Conservation (phyloP, 768 basidiomycete genomes). For the Hemileccinum impolitum region DNA sequence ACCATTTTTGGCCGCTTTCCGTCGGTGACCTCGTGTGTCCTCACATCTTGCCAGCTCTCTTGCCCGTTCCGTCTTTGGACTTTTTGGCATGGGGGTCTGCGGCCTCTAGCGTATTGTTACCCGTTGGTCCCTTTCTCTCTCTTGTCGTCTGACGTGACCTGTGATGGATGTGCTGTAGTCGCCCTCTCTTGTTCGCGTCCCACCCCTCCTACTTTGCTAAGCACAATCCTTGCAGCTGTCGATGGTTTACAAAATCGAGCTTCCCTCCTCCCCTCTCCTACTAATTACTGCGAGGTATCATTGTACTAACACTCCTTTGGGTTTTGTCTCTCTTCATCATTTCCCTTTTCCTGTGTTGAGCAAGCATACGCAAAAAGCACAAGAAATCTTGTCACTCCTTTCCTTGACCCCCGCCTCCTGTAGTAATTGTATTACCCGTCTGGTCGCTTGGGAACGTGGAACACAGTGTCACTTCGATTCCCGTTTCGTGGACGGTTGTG, state of each 20-base stretch:
- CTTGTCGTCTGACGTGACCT: slow-evolving; percentile 10
- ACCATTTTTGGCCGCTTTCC: background rate
- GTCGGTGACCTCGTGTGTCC: slow-evolving; percentile 8
- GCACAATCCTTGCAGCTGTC: slow-evolving; percentile 11
- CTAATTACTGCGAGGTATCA: slow-evolving; percentile 16
- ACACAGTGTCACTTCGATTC: too few relatives aligned
- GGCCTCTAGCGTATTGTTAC: slow-evolving; percentile 8
- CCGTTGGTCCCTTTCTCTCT: slow-evolving; percentile 11
- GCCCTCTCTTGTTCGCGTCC: slow-evolving; percentile 1
- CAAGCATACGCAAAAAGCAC: slow-evolving; percentile 16
- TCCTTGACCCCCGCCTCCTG: too few relatives aligned
- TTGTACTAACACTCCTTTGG: slow-evolving; percentile 28
- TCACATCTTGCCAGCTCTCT: slow-evolving; percentile 9
- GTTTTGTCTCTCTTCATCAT: slow-evolving; percentile 1
- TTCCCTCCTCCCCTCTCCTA: slow-evolving; percentile 8
- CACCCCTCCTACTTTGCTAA: background rate
- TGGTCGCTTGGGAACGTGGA: too few relatives aligned
- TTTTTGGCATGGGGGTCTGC: slow-evolving; percentile 9
- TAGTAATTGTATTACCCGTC: too few relatives aligned
- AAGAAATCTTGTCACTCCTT: background rate
- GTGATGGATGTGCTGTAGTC: slow-evolving; percentile 16
- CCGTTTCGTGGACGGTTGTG: too few relatives aligned
- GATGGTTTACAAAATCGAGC: slow-evolving; percentile 11
- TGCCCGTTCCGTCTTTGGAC: slow-evolving; percentile 12
- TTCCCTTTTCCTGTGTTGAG: slow-evolving; percentile 2